These are phyloP conservation scores for Kernera saxatilis DNA, from an alignment of 345 rosid genomes.

Conservation along the genomic window DNA sequence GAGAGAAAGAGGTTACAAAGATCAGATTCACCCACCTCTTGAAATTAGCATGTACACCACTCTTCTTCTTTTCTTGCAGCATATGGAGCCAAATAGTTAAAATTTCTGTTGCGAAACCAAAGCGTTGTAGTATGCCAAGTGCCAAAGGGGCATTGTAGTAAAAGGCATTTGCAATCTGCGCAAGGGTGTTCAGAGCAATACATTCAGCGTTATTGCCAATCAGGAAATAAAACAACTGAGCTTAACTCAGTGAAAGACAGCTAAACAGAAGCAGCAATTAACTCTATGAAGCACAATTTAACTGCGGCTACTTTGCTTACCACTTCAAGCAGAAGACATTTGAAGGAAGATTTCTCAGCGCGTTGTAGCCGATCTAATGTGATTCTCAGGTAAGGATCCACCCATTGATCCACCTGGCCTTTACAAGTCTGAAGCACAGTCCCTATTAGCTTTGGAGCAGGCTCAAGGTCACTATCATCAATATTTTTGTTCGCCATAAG, in stretches of 20 bases:
- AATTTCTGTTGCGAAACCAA: slow-evolving; percentile 66
- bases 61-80: slow-evolving; percentile 90
- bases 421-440: slow-evolving; percentile 94
- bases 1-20: neutral
- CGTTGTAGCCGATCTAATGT: slow-evolving; percentile 72
- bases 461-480: slow-evolving; percentile 88
- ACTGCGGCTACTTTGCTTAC: slow-evolving; percentile 39
- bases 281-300: neutral
- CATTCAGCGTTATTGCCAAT: slow-evolving; percentile 15
- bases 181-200: slow-evolving; percentile 3
- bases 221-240: neutral
- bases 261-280: neutral
- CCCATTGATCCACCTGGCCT: slow-evolving; percentile 97
- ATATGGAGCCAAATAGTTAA: slow-evolving; percentile 89
- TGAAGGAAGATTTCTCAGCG: slow-evolving; percentile 74
- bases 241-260: neutral
- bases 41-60: slow-evolving; percentile 71
- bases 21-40: slow-evolving; percentile 52
- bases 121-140: slow-evolving; percentile 64
- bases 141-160: slow-evolving; percentile 83
- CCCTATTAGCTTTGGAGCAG: slow-evolving; percentile 93
- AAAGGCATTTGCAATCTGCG: slow-evolving; percentile 87
- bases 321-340: slow-evolving; percentile 97
- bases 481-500: slow-evolving; percentile 72
- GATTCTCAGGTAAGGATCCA: slow-evolving; percentile 87